A percentile compares a stretch with the other conserved stretches of the same genome.
These are phyloP conservation scores for Globisporangium sylvaticum DNA, from an alignment of 352 stramenopile genomes.

Conservation along the genomic window DNA sequence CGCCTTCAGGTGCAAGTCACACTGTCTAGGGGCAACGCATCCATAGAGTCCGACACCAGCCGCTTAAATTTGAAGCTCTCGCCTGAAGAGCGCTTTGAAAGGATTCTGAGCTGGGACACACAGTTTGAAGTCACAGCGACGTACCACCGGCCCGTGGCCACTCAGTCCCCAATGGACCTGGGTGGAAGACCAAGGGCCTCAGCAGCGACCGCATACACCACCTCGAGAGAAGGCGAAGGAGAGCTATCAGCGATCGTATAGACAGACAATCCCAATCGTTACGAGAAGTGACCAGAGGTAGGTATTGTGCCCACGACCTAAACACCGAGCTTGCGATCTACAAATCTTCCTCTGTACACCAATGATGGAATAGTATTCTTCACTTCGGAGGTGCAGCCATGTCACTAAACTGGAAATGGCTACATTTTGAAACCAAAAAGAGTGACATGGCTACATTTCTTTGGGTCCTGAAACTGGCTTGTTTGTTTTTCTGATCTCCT, in stretches of 20 bases:
- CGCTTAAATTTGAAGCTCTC: too few relatives aligned
- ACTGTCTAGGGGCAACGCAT: too few relatives aligned
- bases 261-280: not conserved
- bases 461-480: not conserved
- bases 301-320: too few relatives aligned
- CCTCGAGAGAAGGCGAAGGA: not conserved
- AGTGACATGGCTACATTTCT: not conserved
- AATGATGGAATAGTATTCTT: not conserved
- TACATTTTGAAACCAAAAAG: not conserved
- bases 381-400: not conserved
- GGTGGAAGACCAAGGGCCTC: not conserved
- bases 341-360: not conserved
- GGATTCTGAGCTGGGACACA: not conserved
- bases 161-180: not conserved
- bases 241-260: conserved; percentile 4
- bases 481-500: not conserved
- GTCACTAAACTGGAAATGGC: not conserved
- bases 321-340: not conserved
- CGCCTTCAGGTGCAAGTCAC: too few relatives aligned
- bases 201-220: not conserved
- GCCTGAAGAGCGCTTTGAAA: not conserved
- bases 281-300: too few relatives aligned
- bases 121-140: not conserved
- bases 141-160: not conserved
- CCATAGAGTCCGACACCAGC: too few relatives aligned